These are phyloP conservation scores for Cordyceps javanica DNA, from an alignment of 2,329 filamentous ascomycete species.

Conservation along the genomic window DNA sequence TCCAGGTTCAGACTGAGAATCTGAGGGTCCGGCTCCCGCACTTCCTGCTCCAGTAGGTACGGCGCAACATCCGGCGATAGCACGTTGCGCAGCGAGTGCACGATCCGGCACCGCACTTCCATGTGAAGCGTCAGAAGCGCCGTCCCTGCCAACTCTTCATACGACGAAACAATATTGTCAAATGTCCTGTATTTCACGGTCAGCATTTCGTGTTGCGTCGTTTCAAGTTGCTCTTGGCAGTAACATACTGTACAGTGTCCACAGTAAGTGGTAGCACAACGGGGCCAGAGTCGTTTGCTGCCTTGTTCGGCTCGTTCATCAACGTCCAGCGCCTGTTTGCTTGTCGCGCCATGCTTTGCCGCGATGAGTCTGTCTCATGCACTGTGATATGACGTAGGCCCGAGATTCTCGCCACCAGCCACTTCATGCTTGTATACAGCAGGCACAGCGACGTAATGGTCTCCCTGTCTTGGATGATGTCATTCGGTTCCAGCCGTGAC, in stretches of 20 bases:
- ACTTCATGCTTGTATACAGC: slow-evolving; percentile 96
- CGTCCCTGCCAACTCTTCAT: slow-evolving; percentile 71
- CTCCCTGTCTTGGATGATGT: slow-evolving; percentile 86
- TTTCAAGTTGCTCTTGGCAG: neutral
- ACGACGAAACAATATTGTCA: slow-evolving; percentile 78
- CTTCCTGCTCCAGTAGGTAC: slow-evolving; percentile 63
- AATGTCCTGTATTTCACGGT: slow-evolving; percentile 57
- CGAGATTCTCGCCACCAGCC: slow-evolving; percentile 80
- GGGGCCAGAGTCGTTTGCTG: slow-evolving; percentile 54
- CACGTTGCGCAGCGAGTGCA: slow-evolving; percentile 66
- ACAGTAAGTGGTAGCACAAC: slow-evolving; percentile 83
- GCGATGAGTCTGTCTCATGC: slow-evolving; percentile 61
- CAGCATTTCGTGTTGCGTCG: neutral
- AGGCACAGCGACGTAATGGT: slow-evolving; percentile 78
- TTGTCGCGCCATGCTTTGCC: slow-evolving; percentile 44
- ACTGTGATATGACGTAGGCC: slow-evolving; percentile 76
- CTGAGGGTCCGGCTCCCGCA: slow-evolving; percentile 69
- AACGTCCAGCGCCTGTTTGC: slow-evolving; percentile 79
- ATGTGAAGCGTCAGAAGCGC: slow-evolving; percentile 82
- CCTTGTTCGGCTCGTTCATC: slow-evolving; percentile 57
- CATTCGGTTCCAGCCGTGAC: slow-evolving; percentile 62
- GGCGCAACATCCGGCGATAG: slow-evolving; percentile 55
- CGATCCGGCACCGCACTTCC: slow-evolving; percentile 78
- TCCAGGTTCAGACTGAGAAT: slow-evolving; percentile 80
- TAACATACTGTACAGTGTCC: slow-evolving; percentile 70